phyloP scores from a whole-genome alignment of 2,329 filamentous ascomycete species.

The Dactylonectria estremocensis region DNA sequence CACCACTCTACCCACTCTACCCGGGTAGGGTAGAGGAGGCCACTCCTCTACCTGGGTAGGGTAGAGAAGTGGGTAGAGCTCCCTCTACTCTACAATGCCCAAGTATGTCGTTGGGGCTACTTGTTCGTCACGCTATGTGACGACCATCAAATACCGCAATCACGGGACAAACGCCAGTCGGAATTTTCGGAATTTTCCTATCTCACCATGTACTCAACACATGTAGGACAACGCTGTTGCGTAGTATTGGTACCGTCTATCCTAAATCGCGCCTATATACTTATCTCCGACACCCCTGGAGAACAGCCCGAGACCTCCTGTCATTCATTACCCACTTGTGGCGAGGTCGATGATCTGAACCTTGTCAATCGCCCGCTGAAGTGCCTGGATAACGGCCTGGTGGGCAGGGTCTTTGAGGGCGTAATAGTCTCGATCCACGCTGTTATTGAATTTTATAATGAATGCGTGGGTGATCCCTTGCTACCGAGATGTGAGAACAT shows the following conservation, averaged over 20 bases:
- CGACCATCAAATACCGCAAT: no score
- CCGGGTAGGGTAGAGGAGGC: no score
- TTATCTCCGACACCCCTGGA: neutral
- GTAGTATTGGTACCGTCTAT: neutral
- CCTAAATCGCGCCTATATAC: neutral
- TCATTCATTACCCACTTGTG: neutral
- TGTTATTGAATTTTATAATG: conserved; percentile 4
- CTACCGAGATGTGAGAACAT: neutral
- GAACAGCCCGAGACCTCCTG: neutral
- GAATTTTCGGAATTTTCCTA: neutral
- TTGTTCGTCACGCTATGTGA: no score
- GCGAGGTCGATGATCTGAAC: conserved; percentile 12
- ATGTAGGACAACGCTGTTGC: neutral
- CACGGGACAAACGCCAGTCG: no score
- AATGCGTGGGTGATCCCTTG: conserved; percentile 8
- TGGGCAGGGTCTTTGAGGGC: neutral
- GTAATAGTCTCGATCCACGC: conserved; percentile 1
- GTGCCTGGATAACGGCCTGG: conserved; percentile 1
- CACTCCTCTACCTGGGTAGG: no score
- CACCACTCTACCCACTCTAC: no score
- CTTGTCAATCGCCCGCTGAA: conserved; percentile 8
- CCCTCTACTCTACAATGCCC: no score
- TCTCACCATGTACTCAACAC: neutral
- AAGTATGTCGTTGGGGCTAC: no score
- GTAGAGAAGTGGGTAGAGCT: no score